phyloP scores from a whole-genome alignment of 352 stramenopile genomes.

The Blastocystis sp. region DNA sequence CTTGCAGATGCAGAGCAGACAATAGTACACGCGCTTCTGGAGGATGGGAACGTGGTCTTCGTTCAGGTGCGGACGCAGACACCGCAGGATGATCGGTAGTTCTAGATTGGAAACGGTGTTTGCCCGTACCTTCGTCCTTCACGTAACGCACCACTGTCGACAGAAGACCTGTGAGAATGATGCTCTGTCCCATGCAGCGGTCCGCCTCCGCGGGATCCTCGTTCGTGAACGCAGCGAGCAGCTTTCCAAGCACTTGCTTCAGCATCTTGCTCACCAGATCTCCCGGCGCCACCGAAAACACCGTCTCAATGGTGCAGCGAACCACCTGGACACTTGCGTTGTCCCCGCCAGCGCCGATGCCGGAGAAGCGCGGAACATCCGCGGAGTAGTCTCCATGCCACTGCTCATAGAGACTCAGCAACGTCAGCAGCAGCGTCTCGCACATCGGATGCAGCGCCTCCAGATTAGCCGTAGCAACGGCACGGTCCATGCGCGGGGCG shows the following conservation, averaged over 20 bases:
- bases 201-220: not conserved
- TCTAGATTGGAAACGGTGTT: not conserved
- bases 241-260: conserved; percentile 13
- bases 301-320: not conserved
- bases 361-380: not conserved
- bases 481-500: not conserved
- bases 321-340: conserved; percentile 1
- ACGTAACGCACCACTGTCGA: conserved; percentile 50
- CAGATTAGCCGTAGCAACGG: not conserved
- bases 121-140: conserved; percentile 13
- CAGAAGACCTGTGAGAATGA: conserved; percentile 40
- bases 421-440: not conserved
- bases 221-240: conserved; percentile 14
- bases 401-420: conserved; percentile 25
- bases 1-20: conserved; percentile 27
- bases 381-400: conserved; percentile 27
- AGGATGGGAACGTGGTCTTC: conserved; percentile 1
- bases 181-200: not conserved
- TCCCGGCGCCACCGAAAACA: not conserved
- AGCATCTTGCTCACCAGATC: conserved; percentile 33
- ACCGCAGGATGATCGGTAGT: conserved; percentile 7
- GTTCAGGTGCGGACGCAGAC: conserved; percentile 3
- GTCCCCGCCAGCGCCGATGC: conserved; percentile 16
- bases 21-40: conserved; percentile 49
- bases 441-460: not conserved